Evolutionary conservation across 1,284 basidiomycete species (phyloP), one percentile per base, ranked within the genome.

Genomic region (Cutaneotrichosporon sp.): DNA sequence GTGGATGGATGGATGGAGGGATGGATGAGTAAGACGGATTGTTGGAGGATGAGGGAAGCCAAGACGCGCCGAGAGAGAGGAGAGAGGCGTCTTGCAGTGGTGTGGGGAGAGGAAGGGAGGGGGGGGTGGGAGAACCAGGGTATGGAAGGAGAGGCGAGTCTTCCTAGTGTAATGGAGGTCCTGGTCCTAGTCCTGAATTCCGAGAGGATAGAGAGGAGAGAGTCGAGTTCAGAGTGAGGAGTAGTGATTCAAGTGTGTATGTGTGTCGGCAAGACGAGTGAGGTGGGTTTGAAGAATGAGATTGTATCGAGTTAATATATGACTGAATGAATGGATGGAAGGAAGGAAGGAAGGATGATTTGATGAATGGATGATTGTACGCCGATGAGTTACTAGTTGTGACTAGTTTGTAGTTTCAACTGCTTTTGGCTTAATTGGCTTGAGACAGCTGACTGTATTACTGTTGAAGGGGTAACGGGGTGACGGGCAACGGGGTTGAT

Each of bases 1-100:
- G 31, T 53, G 30, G 51, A 53, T 53, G 31, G 16, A 53, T 46
- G 42, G 42, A n/a, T 53, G 30, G 51, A 53, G 34, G 31, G 16
- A 53, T 46, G 42, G 42, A n/a, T 46, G 18, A 46, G 50, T 22
- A 49, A 49, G 21, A 49, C 13, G 46, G 21, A 47, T 26, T 26
- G 26, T 26, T 26, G 1, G 26, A 26, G 26, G 26, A 26, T 3
- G 26, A 26, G 26, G 26, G 26, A 26, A 1, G 26, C 26, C 26
- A 26, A 26, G 26, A 26, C 26, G 26, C 26, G 34, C 8, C 34
- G 34, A 50, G 47, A 8, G n/a, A 7, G 47, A 7, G 1, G 6
- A 50, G 22, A 26, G 49, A 16, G 16, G 11, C 9, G 21, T 10
- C 5, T 11, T 4, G 21, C 4, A 42, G 40, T 18, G 40, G 40